Evolutionary conservation across 257 asterid genomes (phyloP), one percentile per base, ranked within the genome.

Genomic region (Forsythia suspensa): DNA sequence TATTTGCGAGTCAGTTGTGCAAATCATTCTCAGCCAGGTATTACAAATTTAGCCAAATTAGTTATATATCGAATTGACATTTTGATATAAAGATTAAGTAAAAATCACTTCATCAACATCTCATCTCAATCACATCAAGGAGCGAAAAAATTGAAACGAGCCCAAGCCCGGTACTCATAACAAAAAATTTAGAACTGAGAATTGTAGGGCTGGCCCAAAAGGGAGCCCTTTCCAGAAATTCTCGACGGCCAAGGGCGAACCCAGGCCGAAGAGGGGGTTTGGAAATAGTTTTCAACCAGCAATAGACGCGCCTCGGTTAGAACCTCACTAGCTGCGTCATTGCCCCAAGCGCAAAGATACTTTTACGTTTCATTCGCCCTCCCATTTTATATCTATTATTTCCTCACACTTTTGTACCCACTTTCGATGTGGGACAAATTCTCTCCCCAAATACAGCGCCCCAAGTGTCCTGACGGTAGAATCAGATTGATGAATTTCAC

Each of bases 251-350:
- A 1, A 38, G n/a, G 70, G 3, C 38, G 16, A 63, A 2, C 70
- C 70, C 77, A 46, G 73, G 84, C 79, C 81, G 71, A 65, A 67
- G 81, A 72, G 76, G 79, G 76, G 79, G 81, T 81, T 81, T 81
- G 84, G 84, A 76, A 76, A 76, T 76, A 81, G 84, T 81, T 81
- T 81, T 81, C 84, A 81, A 81, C 84, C 84, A 76, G 84, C 84
- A 81, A 81, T 72, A 76, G 84, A 76, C 84, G 81, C 70, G 70
- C 70, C 70, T 63, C 70, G 40, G 70, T 63, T 63, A 71, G 80
- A 42, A 76, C 84, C 75, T 81, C 81, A 76, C 71, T 36, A 81
- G 81, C 84, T 81, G 81, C 81, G 81, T 76, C 84, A 81, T 81
- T 81, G 84, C 80, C 84, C 84, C 84, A 76, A 81, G 84, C 84